phyloP scores from a whole-genome alignment of 1,139 yeast species.

The Saccharomyces hybrid region DNA sequence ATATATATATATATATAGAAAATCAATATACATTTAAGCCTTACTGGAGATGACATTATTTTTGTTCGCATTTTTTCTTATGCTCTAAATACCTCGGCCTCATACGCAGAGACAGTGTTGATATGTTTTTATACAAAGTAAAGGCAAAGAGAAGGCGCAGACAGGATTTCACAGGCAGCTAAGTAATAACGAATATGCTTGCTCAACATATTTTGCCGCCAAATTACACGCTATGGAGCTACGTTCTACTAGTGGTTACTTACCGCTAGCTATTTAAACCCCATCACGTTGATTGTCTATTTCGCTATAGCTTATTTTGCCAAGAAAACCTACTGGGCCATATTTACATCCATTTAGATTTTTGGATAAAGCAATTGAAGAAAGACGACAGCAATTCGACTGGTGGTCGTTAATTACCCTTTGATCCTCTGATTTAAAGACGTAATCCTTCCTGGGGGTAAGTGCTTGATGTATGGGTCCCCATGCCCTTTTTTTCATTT shows the following conservation, averaged over 20 bases:
- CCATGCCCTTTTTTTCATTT: constrained; percentile 2
- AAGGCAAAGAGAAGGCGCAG: neutral
- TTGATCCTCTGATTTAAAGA: neutral
- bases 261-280: no score
- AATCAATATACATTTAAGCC: neutral
- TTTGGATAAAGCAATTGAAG: neutral
- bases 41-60: neutral
- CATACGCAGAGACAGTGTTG: neutral
- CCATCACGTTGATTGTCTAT: no score
- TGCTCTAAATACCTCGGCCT: neutral
- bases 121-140: neutral
- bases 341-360: no score
- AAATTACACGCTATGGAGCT: no score
- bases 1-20: neutral
- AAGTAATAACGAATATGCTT: neutral
- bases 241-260: no score
- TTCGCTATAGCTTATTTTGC: no score
- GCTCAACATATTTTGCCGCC: neutral
- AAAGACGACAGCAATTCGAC: neutral
- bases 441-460: neutral
- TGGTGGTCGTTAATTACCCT: neutral
- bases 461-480: neutral
- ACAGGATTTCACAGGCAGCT: neutral
- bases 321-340: no score
- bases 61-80: neutral